Base-by-base conservation (phyloP, 148 eudicot species). In the Diospyros lotus region DNA sequence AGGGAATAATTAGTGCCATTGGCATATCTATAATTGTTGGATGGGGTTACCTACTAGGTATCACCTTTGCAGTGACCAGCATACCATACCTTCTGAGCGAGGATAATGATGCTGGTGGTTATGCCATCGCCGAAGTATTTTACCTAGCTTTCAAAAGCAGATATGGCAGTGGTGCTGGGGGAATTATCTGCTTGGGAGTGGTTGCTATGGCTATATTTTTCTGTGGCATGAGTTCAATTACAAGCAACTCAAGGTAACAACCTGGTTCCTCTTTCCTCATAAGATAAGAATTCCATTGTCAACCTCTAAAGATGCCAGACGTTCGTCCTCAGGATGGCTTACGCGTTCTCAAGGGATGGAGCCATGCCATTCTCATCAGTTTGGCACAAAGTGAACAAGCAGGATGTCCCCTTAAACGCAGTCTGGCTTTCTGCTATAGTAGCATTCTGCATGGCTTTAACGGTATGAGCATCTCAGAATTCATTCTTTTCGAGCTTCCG, bases 321-420 rank as follows among this genome's bases (percentile, higher is more conserved):
- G 9, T 67, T 51, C 38, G 1, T 62, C 59, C 53, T 8, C 82
- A 90, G 99, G 88, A 95, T 95, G 99, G 96, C 85, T 55, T 95
- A 90, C 80, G 97, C 99, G 54, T 95, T 95, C 87, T 95, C 98
- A 41, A 85, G 99, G 85, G 99, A 95, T 79, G 99, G 99, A n/a
- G 98, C 99, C 17, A 91, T 95, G 98, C 99, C 98, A 56, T 87
- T 88, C 60, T 93, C 99, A 51, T 58, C 91, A 10, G 42, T 88
- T 52, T 95, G 99, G 99, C 99, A 93, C 78, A 88, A 91, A 79
- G 98, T 95, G 56, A 95, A 93, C 76, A 74, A 84, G 70, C 94
- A 93, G 15, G 99, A 95, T 58, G 86, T 95, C 80, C 99, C 99
- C 61, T 58, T 93, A 52, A 80, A 95, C 83, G 96, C 99, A 13